Base-by-base conservation (phyloP, 768 basidiomycete genomes). In the Boletus pseudo-olivaceus region DNA sequence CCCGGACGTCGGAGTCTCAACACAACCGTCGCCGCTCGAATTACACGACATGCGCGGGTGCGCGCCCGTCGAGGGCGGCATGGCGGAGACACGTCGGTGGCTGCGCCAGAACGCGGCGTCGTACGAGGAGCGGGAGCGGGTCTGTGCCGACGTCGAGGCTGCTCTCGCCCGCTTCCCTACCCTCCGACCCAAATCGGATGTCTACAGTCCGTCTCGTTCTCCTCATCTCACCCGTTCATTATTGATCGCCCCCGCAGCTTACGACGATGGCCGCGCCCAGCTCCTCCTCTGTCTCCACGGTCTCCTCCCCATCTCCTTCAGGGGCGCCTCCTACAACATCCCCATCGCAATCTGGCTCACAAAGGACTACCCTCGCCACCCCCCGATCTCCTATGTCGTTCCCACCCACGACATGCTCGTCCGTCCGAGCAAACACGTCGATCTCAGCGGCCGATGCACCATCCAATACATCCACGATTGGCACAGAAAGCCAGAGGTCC, bases 181-280 rank as follows among this genome's bases (percentile, higher is more conserved):
- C 29, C 77, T 93, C 49, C 76, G 85, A 12, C 91, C 88, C 47
- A 90, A 90, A 69, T 84, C 88, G 2, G 92, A 91, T 61, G 79
- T 88, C 12, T 93, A 92, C 80, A 91, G 79, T 78, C 66, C 68
- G 72, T 74, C 45, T 12, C 38, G 32, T 48, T 34, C 34, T 45
- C 19, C 34, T 49, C 40, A 47, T 51, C 26, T 53, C 55, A 3
- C n/a, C 8, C 9, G 5, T 26, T 6, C 40, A 33, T 56, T 58
- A 49, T 44, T 51, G 35, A 38, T 41, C 49, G 60, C 37, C 8
- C 33, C 34, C 58, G 12, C 67, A 97, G 93, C 90, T 0, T 94
- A 90, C 73, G 93, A 99, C 70, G 93, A 97, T 60, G 97, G 97
- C 44, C 84, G 96, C 35, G 87, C 92, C 0, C 93, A 95, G 65